phyloP scores from a whole-genome alignment of 2,329 filamentous ascomycete species.

The Cephalotrichum gorgonifer region DNA sequence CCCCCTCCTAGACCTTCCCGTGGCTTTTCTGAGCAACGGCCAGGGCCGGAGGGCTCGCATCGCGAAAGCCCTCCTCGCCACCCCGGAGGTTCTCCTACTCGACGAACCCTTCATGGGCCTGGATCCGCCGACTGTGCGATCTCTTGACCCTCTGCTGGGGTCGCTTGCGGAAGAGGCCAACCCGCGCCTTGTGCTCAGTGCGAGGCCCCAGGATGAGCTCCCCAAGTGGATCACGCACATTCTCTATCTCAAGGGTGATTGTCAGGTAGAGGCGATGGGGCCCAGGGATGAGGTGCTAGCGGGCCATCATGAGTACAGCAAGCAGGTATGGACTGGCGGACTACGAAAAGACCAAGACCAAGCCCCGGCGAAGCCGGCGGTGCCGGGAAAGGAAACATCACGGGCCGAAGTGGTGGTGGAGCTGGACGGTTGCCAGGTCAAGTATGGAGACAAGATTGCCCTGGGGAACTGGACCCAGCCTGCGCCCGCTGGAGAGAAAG shows the following conservation, averaged over 20 bases:
- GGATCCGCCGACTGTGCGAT: slow-evolving; percentile 69
- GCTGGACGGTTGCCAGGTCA: slow-evolving; percentile 75
- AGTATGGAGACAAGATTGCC: slow-evolving; percentile 67
- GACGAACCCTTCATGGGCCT: slow-evolving; percentile 97
- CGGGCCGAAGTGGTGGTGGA: slow-evolving; percentile 61
- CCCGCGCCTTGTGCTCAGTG: slow-evolving; percentile 66
- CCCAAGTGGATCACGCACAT: slow-evolving; percentile 88
- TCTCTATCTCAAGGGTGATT: slow-evolving; percentile 58
- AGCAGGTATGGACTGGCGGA: slow-evolving; percentile 32
- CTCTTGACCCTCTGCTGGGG: slow-evolving; percentile 61
- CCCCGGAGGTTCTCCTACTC: slow-evolving; percentile 71
- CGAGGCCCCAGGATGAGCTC: slow-evolving; percentile 76
- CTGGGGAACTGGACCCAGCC: slow-evolving; percentile 71
- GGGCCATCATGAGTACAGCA: slow-evolving; percentile 34
- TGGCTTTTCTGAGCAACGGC: slow-evolving; percentile 86
- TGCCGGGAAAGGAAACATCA: slow-evolving; percentile 24
- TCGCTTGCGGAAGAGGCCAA: slow-evolving; percentile 53
- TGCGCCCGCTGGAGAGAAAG: slow-evolving; percentile 33
- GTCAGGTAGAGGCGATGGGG: slow-evolving; percentile 56
- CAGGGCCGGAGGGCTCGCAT: slow-evolving; percentile 83
- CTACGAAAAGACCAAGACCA: slow-evolving; percentile 35
- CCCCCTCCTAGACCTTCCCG: slow-evolving; percentile 65
- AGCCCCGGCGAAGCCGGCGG: slow-evolving; percentile 29
- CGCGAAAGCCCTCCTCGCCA: slow-evolving; percentile 69
- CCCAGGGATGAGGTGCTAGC: slow-evolving; percentile 51